Evolutionary conservation across 1,284 basidiomycete genomes (phyloP), one percentile per base, ranked within the genome.

Genomic region (Ceratobasidium sp.): DNA sequence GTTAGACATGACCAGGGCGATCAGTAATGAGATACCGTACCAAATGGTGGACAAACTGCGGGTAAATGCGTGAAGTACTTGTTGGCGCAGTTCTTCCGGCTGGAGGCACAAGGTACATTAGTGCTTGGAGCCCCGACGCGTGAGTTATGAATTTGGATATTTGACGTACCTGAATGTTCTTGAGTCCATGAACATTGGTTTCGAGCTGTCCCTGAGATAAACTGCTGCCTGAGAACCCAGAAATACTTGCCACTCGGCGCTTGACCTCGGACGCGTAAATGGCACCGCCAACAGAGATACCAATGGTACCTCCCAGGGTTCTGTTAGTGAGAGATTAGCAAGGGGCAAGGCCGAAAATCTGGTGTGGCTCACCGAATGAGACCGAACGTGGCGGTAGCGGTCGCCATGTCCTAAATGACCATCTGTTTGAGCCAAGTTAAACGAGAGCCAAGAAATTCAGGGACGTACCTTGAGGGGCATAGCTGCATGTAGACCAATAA

Each of bases 41-140:
- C 83, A 85, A 33, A 84, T 80, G 3, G 81, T 79, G n/a, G 77
- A 77, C 23, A 85, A 77, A 10, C 82, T 78, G 20, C 83, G 76
- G 6, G 81, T 79, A 76, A 83, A 85, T 4, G 82, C 83, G 51
- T 81, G 78, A 31, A 83, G 80, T 33, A 85, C 83, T 60, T 81
- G 71, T 15, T 78, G 51, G 35, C 81, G 80, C 3, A 85, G 79
- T 54, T 80, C 82, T 6, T 80, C 78, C 0, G 84, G 84, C 79
- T 74, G 26, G 5, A 49, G 49, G 42, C 2, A 6, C 15, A 33
- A 37, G 23, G 42, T 28, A 35, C 31, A 37, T 20, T 20, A 64
- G 28, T 53, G 31, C 13, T n/a, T n/a, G 37, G 31, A 67, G 35
- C 60, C 60, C 60, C 13, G n/a, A 15, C 31, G 49, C 51, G 39